Conservation (phyloP, 164 flowering plant genomes). For the Kalanchoe fedtschenkoi region DNA sequence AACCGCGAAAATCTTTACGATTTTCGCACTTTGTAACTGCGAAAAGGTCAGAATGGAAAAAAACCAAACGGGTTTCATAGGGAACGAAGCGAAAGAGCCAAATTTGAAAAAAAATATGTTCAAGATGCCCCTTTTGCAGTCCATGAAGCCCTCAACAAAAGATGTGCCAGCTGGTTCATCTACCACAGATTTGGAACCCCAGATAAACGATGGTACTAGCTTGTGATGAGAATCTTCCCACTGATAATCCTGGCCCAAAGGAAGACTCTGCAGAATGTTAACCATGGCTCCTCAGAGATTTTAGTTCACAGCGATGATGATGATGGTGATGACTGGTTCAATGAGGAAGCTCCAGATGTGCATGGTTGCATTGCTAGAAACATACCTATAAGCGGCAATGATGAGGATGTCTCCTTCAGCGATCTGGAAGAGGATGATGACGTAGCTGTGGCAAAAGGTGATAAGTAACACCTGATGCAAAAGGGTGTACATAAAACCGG, state of each 20-base stretch:
- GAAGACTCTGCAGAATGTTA: too few species aligned
- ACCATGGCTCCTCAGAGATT: constrained; percentile 11
- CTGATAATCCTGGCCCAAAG: not conserved
- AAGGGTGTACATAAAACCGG: too few species aligned
- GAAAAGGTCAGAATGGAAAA: too few species aligned
- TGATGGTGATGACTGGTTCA: constrained; percentile 52
- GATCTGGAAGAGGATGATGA: not conserved
- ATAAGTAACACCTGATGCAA: not conserved
- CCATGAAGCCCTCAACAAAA: not conserved
- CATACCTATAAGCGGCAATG: not conserved
- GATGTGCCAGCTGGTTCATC: not conserved
- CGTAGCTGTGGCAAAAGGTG: not conserved
- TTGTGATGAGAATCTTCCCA: too few species aligned
- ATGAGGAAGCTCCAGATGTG: constrained; percentile 36
- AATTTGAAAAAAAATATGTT: too few species aligned
- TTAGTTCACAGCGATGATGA: constrained; percentile 31
- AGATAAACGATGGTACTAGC: too few species aligned
- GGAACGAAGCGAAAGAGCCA: too few species aligned
- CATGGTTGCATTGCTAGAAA: constrained; percentile 16
- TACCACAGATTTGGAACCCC: not conserved
- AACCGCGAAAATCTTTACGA: too few species aligned
- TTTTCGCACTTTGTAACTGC: too few species aligned
- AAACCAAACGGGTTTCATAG: too few species aligned
- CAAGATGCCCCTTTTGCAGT: not conserved
- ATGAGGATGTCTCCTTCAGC: not conserved